These are phyloP conservation scores for Macrophomina tecta DNA, from an alignment of 2,329 filamentous ascomycete species.

Conservation along the genomic window DNA sequence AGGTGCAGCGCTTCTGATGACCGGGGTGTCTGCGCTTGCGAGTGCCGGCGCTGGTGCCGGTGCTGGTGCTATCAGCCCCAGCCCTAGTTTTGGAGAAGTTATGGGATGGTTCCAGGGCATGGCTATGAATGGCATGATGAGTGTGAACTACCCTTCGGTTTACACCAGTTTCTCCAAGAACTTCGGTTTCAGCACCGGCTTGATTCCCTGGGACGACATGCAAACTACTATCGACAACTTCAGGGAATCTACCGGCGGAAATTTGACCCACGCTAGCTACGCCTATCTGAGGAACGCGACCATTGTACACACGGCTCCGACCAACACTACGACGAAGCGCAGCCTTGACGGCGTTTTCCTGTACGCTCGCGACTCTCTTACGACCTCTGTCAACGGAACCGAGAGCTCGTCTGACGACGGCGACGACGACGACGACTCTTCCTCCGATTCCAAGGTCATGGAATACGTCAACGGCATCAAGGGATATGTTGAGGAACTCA, in stretches of 20 bases:
- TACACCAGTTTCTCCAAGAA: slow-evolving; percentile 92
- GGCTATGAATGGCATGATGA: slow-evolving; percentile 96
- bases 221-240: slow-evolving; percentile 86
- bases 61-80: slow-evolving; percentile 62
- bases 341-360: slow-evolving; percentile 40
- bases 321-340: slow-evolving; percentile 61
- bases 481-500: slow-evolving; percentile 81
- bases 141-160: slow-evolving; percentile 82
- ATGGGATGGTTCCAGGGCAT: slow-evolving; percentile 91
- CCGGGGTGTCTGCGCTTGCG: slow-evolving; percentile 71
- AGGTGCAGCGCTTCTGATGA: slow-evolving; percentile 78
- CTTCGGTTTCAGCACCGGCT: slow-evolving; percentile 87
- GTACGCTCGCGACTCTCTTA: slow-evolving; percentile 47
- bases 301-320: slow-evolving; percentile 67
- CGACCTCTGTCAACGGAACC: slow-evolving; percentile 45
- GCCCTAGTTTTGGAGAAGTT: slow-evolving; percentile 84
- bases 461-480: slow-evolving; percentile 75
- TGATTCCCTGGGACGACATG: slow-evolving; percentile 82
- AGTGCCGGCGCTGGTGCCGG: slow-evolving; percentile 61
- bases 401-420: slow-evolving; percentile 33
- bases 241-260: slow-evolving; percentile 79
- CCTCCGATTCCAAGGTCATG: slow-evolving; percentile 45
- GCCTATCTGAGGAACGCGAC: slow-evolving; percentile 76
- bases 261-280: slow-evolving; percentile 81
- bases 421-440: slow-evolving; percentile 32